phyloP scores from a whole-genome alignment of 495 filamentous ascomycete species.

The Daldinia loculata region DNA sequence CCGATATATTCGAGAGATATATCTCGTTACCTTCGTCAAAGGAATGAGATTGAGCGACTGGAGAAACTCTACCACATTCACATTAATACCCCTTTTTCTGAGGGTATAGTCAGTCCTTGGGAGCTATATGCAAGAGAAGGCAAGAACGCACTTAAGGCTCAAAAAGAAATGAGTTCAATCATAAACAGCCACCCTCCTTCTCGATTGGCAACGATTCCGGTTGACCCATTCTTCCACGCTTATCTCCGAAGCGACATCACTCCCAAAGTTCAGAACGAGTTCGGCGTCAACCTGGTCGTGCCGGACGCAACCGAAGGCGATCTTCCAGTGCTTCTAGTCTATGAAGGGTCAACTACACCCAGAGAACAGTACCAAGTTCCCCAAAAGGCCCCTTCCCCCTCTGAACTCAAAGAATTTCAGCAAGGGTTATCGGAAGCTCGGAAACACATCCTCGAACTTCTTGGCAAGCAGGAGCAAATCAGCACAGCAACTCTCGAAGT shows the following conservation, averaged over 20 bases:
- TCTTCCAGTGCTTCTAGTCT: slow-evolving; percentile 78
- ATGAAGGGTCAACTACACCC: slow-evolving; percentile 71
- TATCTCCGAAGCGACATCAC: slow-evolving; percentile 72
- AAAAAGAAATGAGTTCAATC: slow-evolving; percentile 80
- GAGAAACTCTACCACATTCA: slow-evolving; percentile 80
- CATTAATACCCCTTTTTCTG: slow-evolving; percentile 75
- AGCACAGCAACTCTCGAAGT: slow-evolving; percentile 70
- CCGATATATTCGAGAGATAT: slow-evolving; percentile 82
- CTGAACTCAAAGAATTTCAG: slow-evolving; percentile 72
- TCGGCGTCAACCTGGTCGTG: slow-evolving; percentile 80
- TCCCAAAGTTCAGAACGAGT: slow-evolving; percentile 71
- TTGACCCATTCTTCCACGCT: slow-evolving; percentile 89
- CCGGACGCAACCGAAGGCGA: slow-evolving; percentile 68
- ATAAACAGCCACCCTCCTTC: slow-evolving; percentile 82
- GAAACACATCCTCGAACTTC: slow-evolving; percentile 71
- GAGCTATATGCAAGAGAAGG: slow-evolving; percentile 84
- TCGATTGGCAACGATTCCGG: slow-evolving; percentile 69
- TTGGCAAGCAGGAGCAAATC: slow-evolving; percentile 76
- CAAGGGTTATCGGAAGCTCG: slow-evolving; percentile 75
- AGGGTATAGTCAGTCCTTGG: slow-evolving; percentile 74
- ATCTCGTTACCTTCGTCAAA: slow-evolving; percentile 81
- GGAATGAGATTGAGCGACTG: slow-evolving; percentile 77
- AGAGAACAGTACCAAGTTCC: slow-evolving; percentile 73
- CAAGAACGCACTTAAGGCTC: slow-evolving; percentile 82
- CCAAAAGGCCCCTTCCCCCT: slow-evolving; percentile 60